Conservation (phyloP, 345 rosid species). For the Gossypium rotundifolium region DNA sequence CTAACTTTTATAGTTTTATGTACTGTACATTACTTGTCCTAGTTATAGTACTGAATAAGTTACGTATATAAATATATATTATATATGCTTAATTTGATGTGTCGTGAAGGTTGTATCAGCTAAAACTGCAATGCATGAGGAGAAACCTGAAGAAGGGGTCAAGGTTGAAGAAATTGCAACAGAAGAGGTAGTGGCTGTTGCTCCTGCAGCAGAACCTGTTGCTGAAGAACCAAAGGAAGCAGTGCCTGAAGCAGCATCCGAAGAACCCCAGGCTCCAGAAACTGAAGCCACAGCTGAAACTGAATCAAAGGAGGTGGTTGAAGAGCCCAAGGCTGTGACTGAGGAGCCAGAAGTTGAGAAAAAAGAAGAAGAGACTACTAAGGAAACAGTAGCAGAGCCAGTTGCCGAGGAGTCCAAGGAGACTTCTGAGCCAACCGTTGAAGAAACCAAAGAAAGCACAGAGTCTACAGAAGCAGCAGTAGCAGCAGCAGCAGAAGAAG, state of each 20-base stretch:
- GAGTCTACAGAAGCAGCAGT: constrained; percentile 3
- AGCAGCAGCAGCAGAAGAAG: background rate
- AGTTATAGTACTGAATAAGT: background rate
- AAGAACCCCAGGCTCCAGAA: constrained; percentile 12
- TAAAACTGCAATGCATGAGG: constrained; percentile 33
- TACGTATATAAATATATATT: too few relatives aligned
- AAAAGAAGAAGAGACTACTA: constrained; percentile 19
- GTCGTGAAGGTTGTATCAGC: constrained; percentile 44
- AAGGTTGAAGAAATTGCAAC: constrained; percentile 19
- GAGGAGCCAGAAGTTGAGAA: constrained; percentile 23
- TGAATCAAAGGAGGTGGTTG: constrained; percentile 25
- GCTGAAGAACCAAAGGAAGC: constrained; percentile 18
- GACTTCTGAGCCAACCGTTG: constrained; percentile 4
- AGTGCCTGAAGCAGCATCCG: background rate
- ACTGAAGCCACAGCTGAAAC: constrained; percentile 19
- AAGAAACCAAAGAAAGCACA: constrained; percentile 17
- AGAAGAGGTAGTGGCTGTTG: constrained; percentile 18
- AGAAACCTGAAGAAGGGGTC: constrained; percentile 27
- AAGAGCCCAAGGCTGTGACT: constrained; percentile 27
- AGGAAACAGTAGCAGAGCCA: constrained; percentile 20
- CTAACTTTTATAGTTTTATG: background rate
- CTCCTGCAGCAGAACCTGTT: constrained; percentile 10
- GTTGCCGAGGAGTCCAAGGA: constrained; percentile 14
- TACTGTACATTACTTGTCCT: background rate
- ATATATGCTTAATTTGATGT: background rate